A percentile compares a stretch with the other conserved stretches of the same genome.
Evolutionary conservation across 2,329 filamentous ascomycete genomes (phyloP).

Genomic region (Juglanconis sp.): DNA sequence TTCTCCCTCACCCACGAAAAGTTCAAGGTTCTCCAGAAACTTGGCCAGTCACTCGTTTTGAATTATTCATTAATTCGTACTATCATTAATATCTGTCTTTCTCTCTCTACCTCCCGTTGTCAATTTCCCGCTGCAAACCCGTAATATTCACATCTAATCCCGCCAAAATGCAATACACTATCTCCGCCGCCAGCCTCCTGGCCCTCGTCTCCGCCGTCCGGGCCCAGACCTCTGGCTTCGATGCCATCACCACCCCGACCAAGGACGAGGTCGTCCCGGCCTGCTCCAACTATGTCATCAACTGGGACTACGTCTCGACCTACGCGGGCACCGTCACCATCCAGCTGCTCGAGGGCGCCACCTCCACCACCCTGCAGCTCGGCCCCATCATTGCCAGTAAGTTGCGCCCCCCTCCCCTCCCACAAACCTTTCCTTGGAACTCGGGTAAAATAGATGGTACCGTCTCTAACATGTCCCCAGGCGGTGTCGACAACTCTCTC

Average conservation of each 20-base stretch:
- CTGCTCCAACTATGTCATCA: constrained; percentile 48
- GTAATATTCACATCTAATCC: background rate
- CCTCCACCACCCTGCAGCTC: constrained; percentile 39
- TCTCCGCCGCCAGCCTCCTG: constrained; percentile 46
- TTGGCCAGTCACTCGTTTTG: too few relatives aligned
- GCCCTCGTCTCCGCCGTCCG: constrained; percentile 49
- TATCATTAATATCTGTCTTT: constrained; percentile 2
- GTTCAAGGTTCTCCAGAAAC: too few relatives aligned
- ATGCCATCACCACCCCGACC: constrained; percentile 48
- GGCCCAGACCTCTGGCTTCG: constrained; percentile 55
- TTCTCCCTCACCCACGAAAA: too few relatives aligned
- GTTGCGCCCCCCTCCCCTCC: constrained; percentile 27
- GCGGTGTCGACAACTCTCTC: constrained; percentile 41
- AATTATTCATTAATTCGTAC: too few relatives aligned
- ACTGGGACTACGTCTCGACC: constrained; percentile 44
- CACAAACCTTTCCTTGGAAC: too few relatives aligned
- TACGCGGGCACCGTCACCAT: constrained; percentile 48
- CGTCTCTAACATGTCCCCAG: constrained; percentile 29
- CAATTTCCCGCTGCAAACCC: too few relatives aligned
- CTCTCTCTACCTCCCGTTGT: too few relatives aligned
- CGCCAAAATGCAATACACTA: constrained; percentile 53
- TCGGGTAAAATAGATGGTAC: too few relatives aligned
- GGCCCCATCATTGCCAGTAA: constrained; percentile 47
- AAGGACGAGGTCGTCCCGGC: constrained; percentile 42
- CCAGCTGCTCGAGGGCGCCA: constrained; percentile 51